A percentile compares a stretch with the other conserved stretches of the same genome.
phyloP scores from a whole-genome alignment of 2,329 filamentous ascomycete species.

The Phaeophleospora eucalypticola region DNA sequence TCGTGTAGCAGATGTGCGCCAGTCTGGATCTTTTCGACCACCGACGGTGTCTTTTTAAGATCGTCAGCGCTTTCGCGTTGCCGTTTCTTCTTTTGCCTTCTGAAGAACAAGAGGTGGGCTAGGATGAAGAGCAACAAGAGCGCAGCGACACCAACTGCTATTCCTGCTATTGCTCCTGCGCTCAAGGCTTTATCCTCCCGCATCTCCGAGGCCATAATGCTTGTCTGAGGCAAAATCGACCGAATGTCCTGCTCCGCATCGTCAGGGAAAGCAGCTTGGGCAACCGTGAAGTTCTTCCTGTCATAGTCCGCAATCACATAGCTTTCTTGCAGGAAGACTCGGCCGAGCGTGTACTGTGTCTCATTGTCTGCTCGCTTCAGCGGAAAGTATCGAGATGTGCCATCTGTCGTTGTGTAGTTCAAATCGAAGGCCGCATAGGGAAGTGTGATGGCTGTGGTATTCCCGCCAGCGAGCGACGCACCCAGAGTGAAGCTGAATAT shows the following conservation, averaged over 20 bases:
- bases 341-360: slow-evolving; percentile 27
- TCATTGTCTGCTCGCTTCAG: slow-evolving; percentile 23
- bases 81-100: no score
- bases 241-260: not conserved
- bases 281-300: slow-evolving; percentile 9
- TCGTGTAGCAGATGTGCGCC: no score
- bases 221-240: not conserved
- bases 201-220: not conserved
- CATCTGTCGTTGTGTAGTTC: slow-evolving; percentile 12
- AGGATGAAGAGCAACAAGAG: no score
- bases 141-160: slow-evolving; percentile 1
- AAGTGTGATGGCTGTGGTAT: slow-evolving; percentile 20
- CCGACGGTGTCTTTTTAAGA: no score
- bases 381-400: slow-evolving; percentile 21
- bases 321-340: slow-evolving; percentile 29
- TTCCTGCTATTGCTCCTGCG: not conserved
- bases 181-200: not conserved
- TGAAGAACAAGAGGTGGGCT: no score
- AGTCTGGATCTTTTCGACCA: no score
- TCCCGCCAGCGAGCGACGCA: slow-evolving; percentile 2
- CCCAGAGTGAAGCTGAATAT: slow-evolving; percentile 35
- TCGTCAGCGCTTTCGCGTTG: no score
- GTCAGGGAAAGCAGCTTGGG: slow-evolving; percentile 9
- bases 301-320: slow-evolving; percentile 20
- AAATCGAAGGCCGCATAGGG: slow-evolving; percentile 31